These are phyloP conservation scores for Pisolithus thermaeus DNA, from an alignment of 1,284 basidiomycete species.

Conservation along the genomic window DNA sequence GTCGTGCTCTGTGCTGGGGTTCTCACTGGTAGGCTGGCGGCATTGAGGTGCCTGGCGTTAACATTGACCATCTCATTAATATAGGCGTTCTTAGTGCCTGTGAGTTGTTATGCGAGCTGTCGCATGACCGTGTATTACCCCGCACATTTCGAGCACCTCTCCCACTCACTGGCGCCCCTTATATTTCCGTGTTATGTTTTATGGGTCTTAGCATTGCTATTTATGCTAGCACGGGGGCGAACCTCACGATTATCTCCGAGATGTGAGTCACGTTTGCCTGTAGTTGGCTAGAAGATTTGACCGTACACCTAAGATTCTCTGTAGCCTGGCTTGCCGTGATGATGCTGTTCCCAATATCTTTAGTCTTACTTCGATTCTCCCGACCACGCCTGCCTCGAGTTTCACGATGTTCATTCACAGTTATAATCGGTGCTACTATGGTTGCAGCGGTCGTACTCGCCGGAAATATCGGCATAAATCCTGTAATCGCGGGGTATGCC, in stretches of 20 bases:
- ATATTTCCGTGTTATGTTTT: slow-evolving; percentile 49
- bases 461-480: slow-evolving; percentile 57
- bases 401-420: slow-evolving; percentile 33
- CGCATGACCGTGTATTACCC: slow-evolving; percentile 57
- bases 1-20: slow-evolving; percentile 64
- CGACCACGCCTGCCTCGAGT: slow-evolving; percentile 50
- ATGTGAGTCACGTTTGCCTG: slow-evolving; percentile 34
- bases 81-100: slow-evolving; percentile 54
- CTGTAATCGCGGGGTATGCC: slow-evolving; percentile 47
- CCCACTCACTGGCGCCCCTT: slow-evolving; percentile 48
- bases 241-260: slow-evolving; percentile 48
- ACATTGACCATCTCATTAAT: not conserved
- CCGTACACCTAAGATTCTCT: slow-evolving; percentile 39
- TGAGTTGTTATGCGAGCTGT: slow-evolving; percentile 53
- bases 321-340: slow-evolving; percentile 62
- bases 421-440: slow-evolving; percentile 37
- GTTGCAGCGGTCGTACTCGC: slow-evolving; percentile 45
- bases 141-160: slow-evolving; percentile 42
- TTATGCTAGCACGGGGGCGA: slow-evolving; percentile 54
- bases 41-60: not conserved
- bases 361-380: slow-evolving; percentile 58
- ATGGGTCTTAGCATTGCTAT: slow-evolving; percentile 44
- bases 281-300: not conserved
- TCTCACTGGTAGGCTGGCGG: slow-evolving; percentile 44
- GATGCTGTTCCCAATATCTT: slow-evolving; percentile 55